These are phyloP conservation scores for Lachnellula arida DNA, from an alignment of 2,329 filamentous ascomycete genomes.

Conservation along the genomic window DNA sequence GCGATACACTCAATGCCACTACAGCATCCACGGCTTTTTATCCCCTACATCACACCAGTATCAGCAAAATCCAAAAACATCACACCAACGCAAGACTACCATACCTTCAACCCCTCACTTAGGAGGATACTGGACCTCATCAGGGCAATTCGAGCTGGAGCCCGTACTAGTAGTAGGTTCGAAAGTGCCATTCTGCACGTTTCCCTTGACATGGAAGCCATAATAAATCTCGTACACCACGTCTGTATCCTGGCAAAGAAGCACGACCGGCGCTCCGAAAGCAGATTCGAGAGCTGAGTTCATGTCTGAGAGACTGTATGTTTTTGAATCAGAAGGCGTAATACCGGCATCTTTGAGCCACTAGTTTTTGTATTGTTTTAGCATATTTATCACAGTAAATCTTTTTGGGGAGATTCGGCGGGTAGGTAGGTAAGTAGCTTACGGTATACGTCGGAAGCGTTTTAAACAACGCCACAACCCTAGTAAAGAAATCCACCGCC, in stretches of 20 bases:
- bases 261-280: not conserved
- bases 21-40: too few species aligned
- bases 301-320: conserved; percentile 62
- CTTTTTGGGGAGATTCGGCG: not conserved
- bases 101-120: not conserved
- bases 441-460: conserved; percentile 54
- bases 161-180: not conserved
- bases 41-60: too few species aligned
- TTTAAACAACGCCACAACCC: conserved; percentile 60
- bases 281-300: conserved; percentile 51
- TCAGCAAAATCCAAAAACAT: too few species aligned
- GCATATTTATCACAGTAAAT: not conserved
- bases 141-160: conserved; percentile 3
- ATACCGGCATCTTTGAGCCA: conserved; percentile 53
- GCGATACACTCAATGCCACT: too few species aligned
- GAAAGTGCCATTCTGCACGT: conserved; percentile 38
- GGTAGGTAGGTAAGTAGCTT: not conserved
- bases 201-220: conserved; percentile 45
- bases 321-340: conserved; percentile 43
- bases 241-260: conserved; percentile 48
- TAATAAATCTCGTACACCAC: conserved; percentile 47
- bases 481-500: conserved; percentile 63
- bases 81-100: too few species aligned
- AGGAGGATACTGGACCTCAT: conserved; percentile 2
- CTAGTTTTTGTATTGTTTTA: conserved; percentile 19